These are phyloP conservation scores for Amanita rimosa DNA, from an alignment of 768 basidiomycete species.

Conservation along the genomic window DNA sequence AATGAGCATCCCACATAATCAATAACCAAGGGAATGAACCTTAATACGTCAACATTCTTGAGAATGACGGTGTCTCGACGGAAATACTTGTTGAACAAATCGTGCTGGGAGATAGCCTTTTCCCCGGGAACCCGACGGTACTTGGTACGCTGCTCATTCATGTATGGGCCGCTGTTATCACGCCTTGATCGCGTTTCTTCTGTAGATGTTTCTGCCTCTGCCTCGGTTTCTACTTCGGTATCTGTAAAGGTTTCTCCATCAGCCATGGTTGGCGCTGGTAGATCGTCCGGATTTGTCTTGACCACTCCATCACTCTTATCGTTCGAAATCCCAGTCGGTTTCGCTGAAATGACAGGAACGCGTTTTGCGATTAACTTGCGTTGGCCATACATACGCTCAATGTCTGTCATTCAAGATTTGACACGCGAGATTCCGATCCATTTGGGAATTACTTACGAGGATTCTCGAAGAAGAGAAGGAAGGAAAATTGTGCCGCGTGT, in stretches of 20 bases:
- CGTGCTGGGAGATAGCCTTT: constrained; percentile 62
- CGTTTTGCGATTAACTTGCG: constrained; percentile 85
- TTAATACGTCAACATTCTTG: constrained; percentile 71
- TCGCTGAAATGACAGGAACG: constrained; percentile 38
- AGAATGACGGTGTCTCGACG: constrained; percentile 76
- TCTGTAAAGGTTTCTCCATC: constrained; percentile 70
- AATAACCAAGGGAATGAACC: constrained; percentile 31
- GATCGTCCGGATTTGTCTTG: constrained; percentile 14
- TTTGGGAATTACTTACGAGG: constrained; percentile 58
- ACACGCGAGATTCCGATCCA: not conserved
- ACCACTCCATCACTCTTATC: constrained; percentile 6
- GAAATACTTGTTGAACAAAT: constrained; percentile 85
- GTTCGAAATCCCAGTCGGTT: constrained; percentile 3
- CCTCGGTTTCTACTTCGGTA: constrained; percentile 55
- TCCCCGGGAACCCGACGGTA: constrained; percentile 11
- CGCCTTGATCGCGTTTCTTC: not conserved
- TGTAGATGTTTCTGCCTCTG: not conserved
- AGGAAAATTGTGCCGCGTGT: constrained; percentile 94
- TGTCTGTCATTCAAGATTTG: constrained; percentile 40
- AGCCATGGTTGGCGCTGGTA: constrained; percentile 51
- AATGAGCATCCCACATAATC: constrained; percentile 1
- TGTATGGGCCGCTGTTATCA: constrained; percentile 9
- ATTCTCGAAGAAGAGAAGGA: constrained; percentile 93
- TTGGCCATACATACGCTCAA: constrained; percentile 88
- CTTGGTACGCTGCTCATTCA: constrained; percentile 10